A percentile compares a stretch with the other conserved stretches of the same genome.
These are phyloP conservation scores for Flaveria trinervia DNA, from an alignment of 129 eudicot species.

Conservation along the genomic window DNA sequence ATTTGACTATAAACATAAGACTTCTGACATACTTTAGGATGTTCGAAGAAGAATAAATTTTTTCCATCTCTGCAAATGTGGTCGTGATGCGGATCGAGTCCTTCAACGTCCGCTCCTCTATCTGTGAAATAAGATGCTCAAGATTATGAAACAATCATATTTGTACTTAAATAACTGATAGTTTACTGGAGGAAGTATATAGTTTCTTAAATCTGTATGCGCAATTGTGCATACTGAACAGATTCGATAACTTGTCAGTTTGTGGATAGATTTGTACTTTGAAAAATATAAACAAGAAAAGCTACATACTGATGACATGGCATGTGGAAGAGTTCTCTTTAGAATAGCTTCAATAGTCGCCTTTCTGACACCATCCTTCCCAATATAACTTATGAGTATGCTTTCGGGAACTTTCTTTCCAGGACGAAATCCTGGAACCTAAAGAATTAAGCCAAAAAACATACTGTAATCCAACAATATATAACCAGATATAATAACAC, in stretches of 20 bases:
- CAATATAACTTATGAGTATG: conserved; percentile 58
- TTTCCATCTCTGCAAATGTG: conserved; percentile 75
- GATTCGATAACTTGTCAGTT: conserved; percentile 11
- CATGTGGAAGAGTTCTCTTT: conserved; percentile 99
- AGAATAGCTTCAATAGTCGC: conserved; percentile 77
- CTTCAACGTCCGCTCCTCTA: conserved; percentile 72
- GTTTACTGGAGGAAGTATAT: neutral
- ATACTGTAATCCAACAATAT: neutral
- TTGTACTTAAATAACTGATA: neutral
- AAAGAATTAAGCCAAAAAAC: conserved; percentile 16
- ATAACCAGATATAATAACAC: neutral
- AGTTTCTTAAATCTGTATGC: no score
- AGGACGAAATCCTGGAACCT: conserved; percentile 99
- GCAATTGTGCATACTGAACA: no score
- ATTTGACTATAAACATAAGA: conserved; percentile 7
- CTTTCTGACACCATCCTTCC: conserved; percentile 66
- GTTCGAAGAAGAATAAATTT: conserved; percentile 54
- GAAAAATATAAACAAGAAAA: conserved; percentile 9
- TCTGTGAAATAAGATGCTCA: conserved; percentile 44
- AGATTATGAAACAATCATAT: neutral
- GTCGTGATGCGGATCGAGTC: conserved; percentile 79
- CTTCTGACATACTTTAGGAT: conserved; percentile 56
- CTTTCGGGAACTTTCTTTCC: conserved; percentile 88
- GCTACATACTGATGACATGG: conserved; percentile 78
- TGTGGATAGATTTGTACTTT: neutral